Conservation (phyloP, 1,284 basidiomycete genomes). For the Pulveroboletus sp. region DNA sequence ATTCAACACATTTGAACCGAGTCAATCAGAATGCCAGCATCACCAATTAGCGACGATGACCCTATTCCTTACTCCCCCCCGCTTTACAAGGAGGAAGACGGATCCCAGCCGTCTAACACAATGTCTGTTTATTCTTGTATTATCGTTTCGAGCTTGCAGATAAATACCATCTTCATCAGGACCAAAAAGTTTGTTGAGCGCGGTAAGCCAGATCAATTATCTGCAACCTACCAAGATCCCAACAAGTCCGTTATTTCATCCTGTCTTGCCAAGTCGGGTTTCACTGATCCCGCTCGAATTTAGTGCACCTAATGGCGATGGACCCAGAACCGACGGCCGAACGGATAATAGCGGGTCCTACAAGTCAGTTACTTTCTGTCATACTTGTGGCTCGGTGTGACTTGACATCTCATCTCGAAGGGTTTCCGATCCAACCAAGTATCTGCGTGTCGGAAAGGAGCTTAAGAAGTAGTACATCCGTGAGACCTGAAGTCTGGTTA, state of each 20-base stretch:
- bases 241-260: neutral
- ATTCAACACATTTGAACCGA: neutral
- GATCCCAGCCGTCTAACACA: neutral
- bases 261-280: neutral
- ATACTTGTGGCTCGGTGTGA: neutral
- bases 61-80: neutral
- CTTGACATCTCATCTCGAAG: neutral
- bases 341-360: neutral
- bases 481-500: too few species aligned
- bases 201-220: neutral
- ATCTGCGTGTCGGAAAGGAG: neutral
- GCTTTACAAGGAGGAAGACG: neutral
- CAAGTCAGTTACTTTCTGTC: slow-evolving; percentile 2
- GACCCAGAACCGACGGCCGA: neutral
- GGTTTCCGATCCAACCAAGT: neutral
- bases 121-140: neutral
- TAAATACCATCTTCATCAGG: neutral
- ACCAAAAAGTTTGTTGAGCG: slow-evolving; percentile 1
- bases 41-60: neutral
- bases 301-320: neutral
- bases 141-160: neutral
- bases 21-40: neutral
- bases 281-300: neutral
- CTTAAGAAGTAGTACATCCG: neutral
- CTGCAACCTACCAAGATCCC: too few species aligned